Evolutionary conservation across 805 yeast genomes (phyloP).

Genomic region (Schizosaccharomyces pombe): ASM294v3 CU329670.1:2329001-2329500

Average conservation of each 20-base stretch:
- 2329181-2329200: constrained; percentile 73
- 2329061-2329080: constrained; percentile 68
- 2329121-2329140: constrained; percentile 51
- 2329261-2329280: constrained; percentile 56
- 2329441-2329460: constrained; percentile 30
- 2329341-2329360: constrained; percentile 67
- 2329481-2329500: constrained; percentile 62
- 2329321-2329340: constrained; percentile 62
- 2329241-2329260: constrained; percentile 65
- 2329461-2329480: constrained; percentile 51
- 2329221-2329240: constrained; percentile 65
- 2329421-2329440: constrained; percentile 34
- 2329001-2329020: constrained; percentile 49
- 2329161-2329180: constrained; percentile 53
- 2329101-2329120: constrained; percentile 49
- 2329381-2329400: constrained; percentile 17
- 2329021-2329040: constrained; percentile 35
- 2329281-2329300: constrained; percentile 70
- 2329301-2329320: constrained; percentile 56
- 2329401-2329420: constrained; percentile 57
- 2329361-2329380: constrained; percentile 56
- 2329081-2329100: constrained; percentile 52
- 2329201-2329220: constrained; percentile 59
- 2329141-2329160: constrained; percentile 58
- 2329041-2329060: constrained; percentile 50